phyloP scores from a whole-genome alignment of 129 eudicot species.

The Kitagawia praeruptora region DNA sequence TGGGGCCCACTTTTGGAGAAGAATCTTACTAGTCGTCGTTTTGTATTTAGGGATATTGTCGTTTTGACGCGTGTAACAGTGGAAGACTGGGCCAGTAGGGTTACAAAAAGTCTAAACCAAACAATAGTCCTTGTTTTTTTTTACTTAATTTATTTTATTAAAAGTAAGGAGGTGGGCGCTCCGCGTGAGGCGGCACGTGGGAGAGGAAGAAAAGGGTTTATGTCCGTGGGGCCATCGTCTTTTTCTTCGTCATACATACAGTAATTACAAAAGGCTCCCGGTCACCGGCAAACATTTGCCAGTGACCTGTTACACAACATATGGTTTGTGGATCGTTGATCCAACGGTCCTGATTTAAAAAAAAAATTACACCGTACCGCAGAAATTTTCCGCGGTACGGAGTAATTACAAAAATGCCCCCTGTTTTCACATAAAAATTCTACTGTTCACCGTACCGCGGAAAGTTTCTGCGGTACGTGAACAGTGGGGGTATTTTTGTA shows the following conservation, averaged over 20 bases:
- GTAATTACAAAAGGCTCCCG: too few species aligned
- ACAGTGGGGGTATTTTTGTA: too few species aligned
- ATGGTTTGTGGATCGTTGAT: too few species aligned
- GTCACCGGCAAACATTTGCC: too few species aligned
- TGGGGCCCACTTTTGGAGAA: slow-evolving; percentile 27
- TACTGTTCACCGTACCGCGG: too few species aligned
- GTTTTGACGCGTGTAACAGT: slow-evolving; percentile 60
- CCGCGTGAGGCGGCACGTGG: slow-evolving; percentile 5
- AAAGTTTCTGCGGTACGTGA: too few species aligned
- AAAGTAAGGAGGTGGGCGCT: background rate
- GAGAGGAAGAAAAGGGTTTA: background rate
- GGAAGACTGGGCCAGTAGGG: slow-evolving; percentile 17
- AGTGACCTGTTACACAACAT: too few species aligned
- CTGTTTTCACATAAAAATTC: too few species aligned
- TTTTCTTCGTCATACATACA: background rate
- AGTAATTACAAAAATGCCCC: too few species aligned
- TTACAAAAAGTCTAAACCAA: slow-evolving; percentile 19
- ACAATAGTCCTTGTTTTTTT: slow-evolving; percentile 1
- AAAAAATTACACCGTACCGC: too few species aligned
- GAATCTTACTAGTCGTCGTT: slow-evolving; percentile 25
- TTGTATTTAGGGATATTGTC: background rate
- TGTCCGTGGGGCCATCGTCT: background rate
- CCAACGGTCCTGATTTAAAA: too few species aligned
- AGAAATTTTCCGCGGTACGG: too few species aligned
- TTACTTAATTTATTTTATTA: background rate